A percentile compares a stretch with the other conserved stretches of the same genome.
phyloP scores from a whole-genome alignment of 2,329 filamentous ascomycete genomes.

The Cladosporium sp. region DNA sequence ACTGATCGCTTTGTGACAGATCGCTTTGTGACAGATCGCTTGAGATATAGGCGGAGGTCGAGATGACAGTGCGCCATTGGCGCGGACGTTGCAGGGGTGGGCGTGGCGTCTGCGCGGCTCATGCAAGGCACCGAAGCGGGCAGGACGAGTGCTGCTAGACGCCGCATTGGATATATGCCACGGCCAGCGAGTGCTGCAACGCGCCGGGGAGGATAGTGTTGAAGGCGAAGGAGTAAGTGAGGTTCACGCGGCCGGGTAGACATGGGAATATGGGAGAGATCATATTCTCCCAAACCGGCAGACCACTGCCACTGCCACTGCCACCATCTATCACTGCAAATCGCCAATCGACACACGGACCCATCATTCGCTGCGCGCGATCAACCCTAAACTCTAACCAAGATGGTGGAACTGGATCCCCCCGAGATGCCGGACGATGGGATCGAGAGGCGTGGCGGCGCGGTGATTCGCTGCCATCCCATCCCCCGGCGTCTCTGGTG shows the following conservation, averaged over 20 bases:
- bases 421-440: conserved; percentile 15
- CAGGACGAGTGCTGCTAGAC: conserved; percentile 3
- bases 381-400: conserved; percentile 21
- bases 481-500: no score
- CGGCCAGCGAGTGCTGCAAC: conserved; percentile 7
- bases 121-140: conserved; percentile 23
- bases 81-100: conserved; percentile 6
- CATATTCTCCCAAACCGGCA: no score
- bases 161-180: conserved; percentile 11
- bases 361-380: no score
- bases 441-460: conserved; percentile 24
- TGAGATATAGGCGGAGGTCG: conserved; percentile 13
- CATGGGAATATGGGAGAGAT: no score
- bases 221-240: not conserved
- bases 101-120: conserved; percentile 26
- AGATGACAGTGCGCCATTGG: conserved; percentile 10
- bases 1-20: conserved; percentile 13
- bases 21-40: conserved; percentile 14
- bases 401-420: conserved; percentile 21
- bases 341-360: no score
- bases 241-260: no score
- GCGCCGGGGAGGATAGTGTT: not conserved
- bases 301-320: no score
- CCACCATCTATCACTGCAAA: not conserved
- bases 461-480: conserved; percentile 17